Conservation (phyloP, 2,329 filamentous ascomycete genomes). For the Curvularia spicifera region DNA sequence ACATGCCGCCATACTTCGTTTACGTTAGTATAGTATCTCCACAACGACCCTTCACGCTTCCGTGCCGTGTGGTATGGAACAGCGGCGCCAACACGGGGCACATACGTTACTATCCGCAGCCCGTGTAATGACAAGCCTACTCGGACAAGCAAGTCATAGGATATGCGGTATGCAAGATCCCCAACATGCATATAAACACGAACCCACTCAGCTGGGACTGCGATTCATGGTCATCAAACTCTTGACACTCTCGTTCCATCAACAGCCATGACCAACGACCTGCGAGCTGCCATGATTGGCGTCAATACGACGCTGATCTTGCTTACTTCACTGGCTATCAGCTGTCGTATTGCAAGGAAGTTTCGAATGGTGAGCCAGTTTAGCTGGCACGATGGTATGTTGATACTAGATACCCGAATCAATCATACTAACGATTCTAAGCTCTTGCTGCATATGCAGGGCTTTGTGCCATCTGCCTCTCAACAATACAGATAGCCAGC, state of each 20-base stretch:
- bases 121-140: background rate
- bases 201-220: background rate
- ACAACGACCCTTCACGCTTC: background rate
- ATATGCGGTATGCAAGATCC: background rate
- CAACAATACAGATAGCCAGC: constrained; percentile 33
- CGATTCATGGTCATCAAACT: background rate
- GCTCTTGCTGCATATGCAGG: constrained; percentile 34
- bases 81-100: constrained; percentile 3
- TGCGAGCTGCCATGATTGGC: constrained; percentile 29
- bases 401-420: background rate
- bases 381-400: constrained; percentile 38
- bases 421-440: constrained; percentile 16
- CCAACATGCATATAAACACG: constrained; percentile 4
- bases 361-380: constrained; percentile 32
- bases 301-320: constrained; percentile 36
- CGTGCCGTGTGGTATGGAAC: background rate
- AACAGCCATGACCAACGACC: constrained; percentile 18
- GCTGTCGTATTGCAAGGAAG: constrained; percentile 32
- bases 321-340: constrained; percentile 32
- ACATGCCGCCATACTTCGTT: background rate
- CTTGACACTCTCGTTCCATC: background rate
- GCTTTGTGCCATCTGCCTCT: constrained; percentile 34
- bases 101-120: background rate
- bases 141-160: background rate
- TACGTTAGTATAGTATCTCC: background rate